phyloP scores from a whole-genome alignment of 1,284 basidiomycete species.

The Cutaneotrichosporon sp. region DNA sequence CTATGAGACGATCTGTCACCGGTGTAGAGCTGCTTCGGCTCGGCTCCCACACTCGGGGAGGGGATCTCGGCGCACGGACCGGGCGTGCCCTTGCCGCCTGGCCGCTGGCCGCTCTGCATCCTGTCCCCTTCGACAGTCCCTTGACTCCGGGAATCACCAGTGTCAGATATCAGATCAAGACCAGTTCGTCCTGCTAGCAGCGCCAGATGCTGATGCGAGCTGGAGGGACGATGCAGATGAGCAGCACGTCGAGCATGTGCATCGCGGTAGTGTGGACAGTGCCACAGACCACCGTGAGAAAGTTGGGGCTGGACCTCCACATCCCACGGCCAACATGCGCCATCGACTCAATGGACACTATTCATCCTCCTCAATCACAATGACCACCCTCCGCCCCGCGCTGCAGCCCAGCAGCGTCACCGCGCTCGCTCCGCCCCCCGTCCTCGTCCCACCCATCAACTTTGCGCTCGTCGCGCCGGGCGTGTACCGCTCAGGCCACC shows the following conservation, averaged over 20 bases:
- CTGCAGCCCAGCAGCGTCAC: slow-evolving; percentile 19
- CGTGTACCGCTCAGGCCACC: slow-evolving; percentile 52
- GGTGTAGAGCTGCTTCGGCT: no score
- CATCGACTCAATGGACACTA: not conserved
- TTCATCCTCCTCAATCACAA: slow-evolving; percentile 1
- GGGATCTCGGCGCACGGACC: not conserved
- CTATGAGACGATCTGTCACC: no score
- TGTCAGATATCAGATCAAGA: no score
- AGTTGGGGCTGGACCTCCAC: not conserved
- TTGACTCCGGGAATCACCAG: not conserved
- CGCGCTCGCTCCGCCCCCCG: slow-evolving; percentile 22
- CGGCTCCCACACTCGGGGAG: no score
- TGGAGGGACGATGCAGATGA: not conserved
- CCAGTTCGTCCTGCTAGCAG: no score
- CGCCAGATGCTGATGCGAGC: not conserved
- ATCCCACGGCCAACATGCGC: not conserved
- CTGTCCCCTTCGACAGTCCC: not conserved
- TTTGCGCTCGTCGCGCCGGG: slow-evolving; percentile 53
- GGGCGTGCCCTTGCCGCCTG: not conserved
- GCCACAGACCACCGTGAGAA: not conserved
- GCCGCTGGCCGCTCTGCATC: not conserved
- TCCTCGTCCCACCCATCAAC: slow-evolving; percentile 55
- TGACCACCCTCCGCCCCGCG: slow-evolving; percentile 20
- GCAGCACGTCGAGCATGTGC: not conserved
- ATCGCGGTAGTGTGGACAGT: not conserved